Evolutionary conservation across 345 rosid genomes (phyloP).

Genomic region (Populus alba): DNA sequence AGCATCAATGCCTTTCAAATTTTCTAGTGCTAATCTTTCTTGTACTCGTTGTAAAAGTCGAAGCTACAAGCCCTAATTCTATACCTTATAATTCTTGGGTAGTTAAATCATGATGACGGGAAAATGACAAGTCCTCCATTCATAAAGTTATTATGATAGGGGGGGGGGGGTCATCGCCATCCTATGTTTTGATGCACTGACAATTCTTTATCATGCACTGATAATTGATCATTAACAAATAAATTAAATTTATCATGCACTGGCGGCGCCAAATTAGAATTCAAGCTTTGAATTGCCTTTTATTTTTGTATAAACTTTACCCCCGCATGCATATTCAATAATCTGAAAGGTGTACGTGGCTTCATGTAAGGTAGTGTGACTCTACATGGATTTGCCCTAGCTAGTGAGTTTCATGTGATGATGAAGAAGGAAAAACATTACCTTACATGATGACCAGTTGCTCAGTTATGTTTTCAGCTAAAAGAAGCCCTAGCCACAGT

Average conservation of each 20-base stretch:
- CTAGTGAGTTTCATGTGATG: slow-evolving; percentile 1
- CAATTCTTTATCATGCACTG: no score
- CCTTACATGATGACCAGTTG: background rate
- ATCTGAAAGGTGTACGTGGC: background rate
- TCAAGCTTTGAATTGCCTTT: background rate
- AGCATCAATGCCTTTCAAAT: background rate
- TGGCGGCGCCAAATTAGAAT: background rate
- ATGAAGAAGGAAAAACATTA: background rate
- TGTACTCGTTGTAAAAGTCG: background rate
- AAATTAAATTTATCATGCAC: background rate
- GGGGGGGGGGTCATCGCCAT: background rate
- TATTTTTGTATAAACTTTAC: background rate
- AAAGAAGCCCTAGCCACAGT: no score
- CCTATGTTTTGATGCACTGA: no score
- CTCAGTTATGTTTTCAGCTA: background rate
- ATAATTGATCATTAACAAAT: no score
- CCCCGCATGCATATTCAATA: background rate
- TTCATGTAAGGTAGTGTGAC: background rate
- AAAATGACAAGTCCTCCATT: background rate
- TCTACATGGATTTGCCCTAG: background rate
- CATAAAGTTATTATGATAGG: background rate
- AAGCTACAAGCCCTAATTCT: background rate
- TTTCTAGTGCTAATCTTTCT: background rate
- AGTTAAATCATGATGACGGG: background rate
- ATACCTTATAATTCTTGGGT: background rate